A percentile compares a stretch with the other conserved stretches of the same genome.
Evolutionary conservation across 2,329 filamentous ascomycete genomes (phyloP).

Genomic region (Blastomyces emzantsi): DNA sequence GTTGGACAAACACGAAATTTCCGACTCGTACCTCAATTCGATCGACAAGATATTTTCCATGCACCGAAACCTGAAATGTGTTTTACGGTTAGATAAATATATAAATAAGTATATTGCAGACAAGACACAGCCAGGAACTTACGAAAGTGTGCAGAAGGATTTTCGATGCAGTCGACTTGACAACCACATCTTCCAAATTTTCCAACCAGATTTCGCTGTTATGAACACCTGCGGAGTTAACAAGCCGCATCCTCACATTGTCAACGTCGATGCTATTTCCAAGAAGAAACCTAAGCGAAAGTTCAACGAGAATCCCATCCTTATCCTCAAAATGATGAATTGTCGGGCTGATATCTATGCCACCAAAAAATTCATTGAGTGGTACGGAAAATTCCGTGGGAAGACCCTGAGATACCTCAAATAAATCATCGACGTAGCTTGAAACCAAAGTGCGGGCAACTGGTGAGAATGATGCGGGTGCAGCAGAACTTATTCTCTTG

Average conservation of each 20-base stretch:
- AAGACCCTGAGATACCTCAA: constrained; percentile 42
- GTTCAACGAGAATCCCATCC: constrained; percentile 64
- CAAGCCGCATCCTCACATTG: constrained; percentile 54
- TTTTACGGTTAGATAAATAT: constrained; percentile 8
- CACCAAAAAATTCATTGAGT: constrained; percentile 63
- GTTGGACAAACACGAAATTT: constrained; percentile 33
- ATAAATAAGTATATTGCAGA: neutral
- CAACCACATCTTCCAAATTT: constrained; percentile 34
- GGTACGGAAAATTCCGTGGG: constrained; percentile 57
- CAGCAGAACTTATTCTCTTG: constrained; percentile 15
- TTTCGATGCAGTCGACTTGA: constrained; percentile 49
- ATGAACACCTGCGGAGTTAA: constrained; percentile 47
- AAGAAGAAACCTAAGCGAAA: constrained; percentile 64
- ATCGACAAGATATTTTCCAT: constrained; percentile 67
- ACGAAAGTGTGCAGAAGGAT: constrained; percentile 43
- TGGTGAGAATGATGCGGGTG: constrained; percentile 24
- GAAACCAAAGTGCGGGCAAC: constrained; percentile 21
- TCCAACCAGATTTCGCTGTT: constrained; percentile 60
- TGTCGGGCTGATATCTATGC: constrained; percentile 57
- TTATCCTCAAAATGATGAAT: constrained; percentile 60
- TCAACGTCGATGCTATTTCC: constrained; percentile 61
- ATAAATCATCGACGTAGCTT: constrained; percentile 34
- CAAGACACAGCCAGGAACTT: constrained; percentile 21
- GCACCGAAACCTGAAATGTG: constrained; percentile 30
- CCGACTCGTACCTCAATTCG: constrained; percentile 51